Evolutionary conservation across 805 yeast genomes (phyloP), one percentile per base, ranked within the genome.

Genomic region (Saccharomycopsis amapae): DNA sequence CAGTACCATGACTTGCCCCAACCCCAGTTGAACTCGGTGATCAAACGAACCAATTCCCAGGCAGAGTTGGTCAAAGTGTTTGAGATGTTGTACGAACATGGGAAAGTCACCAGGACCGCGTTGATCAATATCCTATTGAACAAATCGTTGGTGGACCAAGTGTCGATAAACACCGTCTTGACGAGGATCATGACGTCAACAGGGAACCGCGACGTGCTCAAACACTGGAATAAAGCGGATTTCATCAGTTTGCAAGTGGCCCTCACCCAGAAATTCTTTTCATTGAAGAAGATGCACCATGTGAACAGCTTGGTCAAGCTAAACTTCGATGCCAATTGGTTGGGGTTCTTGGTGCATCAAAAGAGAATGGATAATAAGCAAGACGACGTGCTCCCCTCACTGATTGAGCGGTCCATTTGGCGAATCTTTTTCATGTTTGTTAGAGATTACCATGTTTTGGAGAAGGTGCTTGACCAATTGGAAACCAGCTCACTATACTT

Each of bases 341-440:
- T 49, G 2, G 39, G 45, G 2, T 46, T 28, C 20, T 46, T 49
- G 15, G 9, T 42, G 4, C 15, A 35, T 13, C 47, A 47, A 31
- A 2, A 37, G 7, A 25, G 38, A 2, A 15, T 5, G 5, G 36
- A 9, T 5, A 12, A 15, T 9, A 18, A 19, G 22, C 19, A 19
- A 10, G 19, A 33, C 17, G 36, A 31, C 24, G 5, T 39, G 9
- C 22, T 49, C n/a, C 41, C 50, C 12, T 20, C 19, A 5, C 20
- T 40, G 20, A 45, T 50, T 13, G 53, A 50, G 33, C 18, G 53
- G n/a, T 50, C 53, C 17, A 40, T 50, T n/a, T 50, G 50, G 48
- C 20, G 53, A 26, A 40, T 50, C 4, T 50, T 50, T 17, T 50
- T 40, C 50, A 36, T 50, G 34, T 50, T 50, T 30, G 30, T 50